Evolutionary conservation across 1,139 yeast species (phyloP).

Genomic region (Zhuliangozyma parablackwelliae): DNA sequence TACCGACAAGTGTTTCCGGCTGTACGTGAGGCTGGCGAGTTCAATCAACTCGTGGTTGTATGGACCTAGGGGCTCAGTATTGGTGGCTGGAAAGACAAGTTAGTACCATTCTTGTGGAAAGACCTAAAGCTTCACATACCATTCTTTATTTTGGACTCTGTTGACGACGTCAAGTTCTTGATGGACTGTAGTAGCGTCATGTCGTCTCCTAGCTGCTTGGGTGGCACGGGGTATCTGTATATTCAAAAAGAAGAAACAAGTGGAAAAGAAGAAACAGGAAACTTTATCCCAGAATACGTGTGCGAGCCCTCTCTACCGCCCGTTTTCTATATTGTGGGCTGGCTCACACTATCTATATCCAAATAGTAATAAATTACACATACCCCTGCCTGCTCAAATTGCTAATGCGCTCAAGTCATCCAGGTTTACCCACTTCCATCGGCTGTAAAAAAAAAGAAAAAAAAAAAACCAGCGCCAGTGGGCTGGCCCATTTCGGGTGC

Average conservation of each 20-base stretch:
- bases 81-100: conserved; percentile 24
- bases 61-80: conserved; percentile 37
- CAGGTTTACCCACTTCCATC: too few relatives aligned
- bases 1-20: conserved; percentile 13
- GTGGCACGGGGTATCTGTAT: neutral
- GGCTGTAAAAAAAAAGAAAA: too few relatives aligned
- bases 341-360: too few relatives aligned
- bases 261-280: neutral
- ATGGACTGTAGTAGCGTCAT: conserved; percentile 10
- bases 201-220: too few relatives aligned
- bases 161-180: conserved; percentile 11
- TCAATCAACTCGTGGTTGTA: conserved; percentile 34
- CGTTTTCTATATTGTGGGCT: too few relatives aligned
- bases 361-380: too few relatives aligned
- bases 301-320: neutral
- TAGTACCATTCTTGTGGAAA: too few relatives aligned
- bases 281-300: neutral
- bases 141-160: conserved; percentile 14
- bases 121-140: conserved; percentile 8
- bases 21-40: conserved; percentile 25
- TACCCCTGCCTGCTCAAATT: too few relatives aligned
- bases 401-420: too few relatives aligned
- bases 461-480: too few relatives aligned
- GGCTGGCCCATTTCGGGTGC: too few relatives aligned
- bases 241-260: neutral